phyloP scores from a whole-genome alignment of 2,329 filamentous ascomycete species.

The Zasmidium citrigriseum region DNA sequence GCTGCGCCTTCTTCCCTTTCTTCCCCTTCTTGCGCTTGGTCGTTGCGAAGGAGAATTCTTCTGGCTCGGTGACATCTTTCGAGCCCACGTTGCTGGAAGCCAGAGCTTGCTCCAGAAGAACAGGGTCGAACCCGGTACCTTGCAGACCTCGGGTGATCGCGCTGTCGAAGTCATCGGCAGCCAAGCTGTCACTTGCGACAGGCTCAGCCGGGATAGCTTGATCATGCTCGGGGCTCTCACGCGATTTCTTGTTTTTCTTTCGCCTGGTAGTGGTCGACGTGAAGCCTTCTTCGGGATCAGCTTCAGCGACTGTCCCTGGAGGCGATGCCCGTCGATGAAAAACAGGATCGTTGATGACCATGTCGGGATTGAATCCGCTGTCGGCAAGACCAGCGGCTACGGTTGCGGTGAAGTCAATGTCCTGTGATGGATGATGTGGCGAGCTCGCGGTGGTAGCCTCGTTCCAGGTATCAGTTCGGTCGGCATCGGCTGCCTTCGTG shows the following conservation, averaged over 20 bases:
- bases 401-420: slow-evolving; percentile 51
- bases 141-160: slow-evolving; percentile 38
- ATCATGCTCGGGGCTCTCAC: neutral
- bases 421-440: slow-evolving; percentile 23
- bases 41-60: slow-evolving; percentile 36
- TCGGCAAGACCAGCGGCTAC: slow-evolving; percentile 48
- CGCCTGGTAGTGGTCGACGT: slow-evolving; percentile 30
- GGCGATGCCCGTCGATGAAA: slow-evolving; percentile 40
- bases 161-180: slow-evolving; percentile 34
- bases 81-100: slow-evolving; percentile 33
- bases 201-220: neutral
- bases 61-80: slow-evolving; percentile 24
- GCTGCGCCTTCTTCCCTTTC: slow-evolving; percentile 44
- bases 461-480: neutral
- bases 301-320: slow-evolving; percentile 31
- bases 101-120: slow-evolving; percentile 39
- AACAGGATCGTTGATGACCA: slow-evolving; percentile 45
- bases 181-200: slow-evolving; percentile 5
- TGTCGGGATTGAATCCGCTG: slow-evolving; percentile 48
- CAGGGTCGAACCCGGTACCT: slow-evolving; percentile 36
- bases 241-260: slow-evolving; percentile 38
- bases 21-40: slow-evolving; percentile 48
- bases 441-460: neutral
- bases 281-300: slow-evolving; percentile 34
- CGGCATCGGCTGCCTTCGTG: neutral